Base-by-base conservation (phyloP, 2,329 filamentous ascomycete species). In the Dothistroma pini region DNA sequence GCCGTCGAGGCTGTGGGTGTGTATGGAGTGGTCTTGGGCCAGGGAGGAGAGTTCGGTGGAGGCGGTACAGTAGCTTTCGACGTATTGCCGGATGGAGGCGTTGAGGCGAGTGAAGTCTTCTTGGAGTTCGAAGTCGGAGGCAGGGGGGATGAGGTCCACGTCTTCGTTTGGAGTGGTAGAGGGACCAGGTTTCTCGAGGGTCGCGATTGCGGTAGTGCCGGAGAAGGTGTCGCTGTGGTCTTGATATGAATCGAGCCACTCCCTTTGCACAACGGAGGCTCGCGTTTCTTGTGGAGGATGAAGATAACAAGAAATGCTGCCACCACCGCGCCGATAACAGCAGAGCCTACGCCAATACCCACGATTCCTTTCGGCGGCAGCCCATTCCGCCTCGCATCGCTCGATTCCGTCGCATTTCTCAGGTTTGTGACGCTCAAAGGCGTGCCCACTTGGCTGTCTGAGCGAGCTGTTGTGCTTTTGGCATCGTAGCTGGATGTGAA, bases 1-100 rank as follows among this genome's bases (percentile, higher is more conserved):
- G 10, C 21, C 47, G 16, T 50, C 14, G 25, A 35, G 25, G 14
- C 34, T 34, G n/a, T 32, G 32, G 19, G 31, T 25, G 11, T 44
- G 14, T 2, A 38, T 10, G 14, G 21, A 21, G 44, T 32, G 41
- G 41, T 35, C 32, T 50, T 50, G 55, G 41, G 25, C 11, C 3
- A 53, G 51, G 12, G 8, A 35, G 19, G 55, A 25, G 2, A 49
- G 14, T 34, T 50, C 47, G 41, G 31, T 7, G 31, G n/a, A 4
- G n/a, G 55, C 35, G 31, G 44, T 57, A 12, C 32, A 57, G 55
- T 50, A 57, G 2, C 12, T 50, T 16, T 49, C 41, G 55, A 38
- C 55, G 25, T 50, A 49, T 8, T 19, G 2, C 14, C 47, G 29
- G 47, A 57, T 57, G 25, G n/a, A 19, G 4, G 29, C 22, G 31